Evolutionary conservation across 2,329 filamentous ascomycete genomes (phyloP), one percentile per base, ranked within the genome.

Genomic region (Phoma sp.): DNA sequence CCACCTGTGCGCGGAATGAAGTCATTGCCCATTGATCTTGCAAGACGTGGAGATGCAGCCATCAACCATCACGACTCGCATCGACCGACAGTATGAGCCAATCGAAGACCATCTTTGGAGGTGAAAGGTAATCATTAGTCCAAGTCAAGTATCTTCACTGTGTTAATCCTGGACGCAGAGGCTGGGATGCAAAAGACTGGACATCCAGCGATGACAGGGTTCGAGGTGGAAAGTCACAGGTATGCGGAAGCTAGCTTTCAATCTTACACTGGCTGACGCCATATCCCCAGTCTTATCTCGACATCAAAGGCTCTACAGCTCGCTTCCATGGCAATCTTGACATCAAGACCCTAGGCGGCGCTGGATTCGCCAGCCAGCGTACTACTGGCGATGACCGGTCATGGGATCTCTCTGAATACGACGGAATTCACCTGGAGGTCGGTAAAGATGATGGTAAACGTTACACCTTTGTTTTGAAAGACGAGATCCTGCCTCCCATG

Each of bases 361-460:
- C 91, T 0, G 91, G 91, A 4, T 95, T 96, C 69, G 90, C 90
- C 8, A 90, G 87, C 4, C 91, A 93, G 70, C 83, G 88, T 41
- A 91, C 88, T 4, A 81, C 79, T 3, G 74, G 74, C 35, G 83
- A 86, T 7, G 76, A 82, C 35, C 74, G 80, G 11, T 75, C 76
- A 23, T 89, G 88, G 82, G 83, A 95, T 64, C 75, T 95, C 7
- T 82, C 82, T 1, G 67, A 63, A 9, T 89, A 86, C 62, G 80
- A 85, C 40, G 89, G 89, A 2, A 74, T 91, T 23, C 72, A 80
- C 59, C 61, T 91, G 4, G 68, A 78, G 35, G 68, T 89, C 5
- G 47, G 47, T 7, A 71, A 78, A 40, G 77, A 80, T 14, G 88
- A 90, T 67, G 79, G 80, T 45, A 91, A 89, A 68, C 80, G 78